Percentiles rank a stretch among this genome's conserved stretches.
phyloP scores from a whole-genome alignment of 2,329 filamentous ascomycete species.

The Penicillium sp. region DNA sequence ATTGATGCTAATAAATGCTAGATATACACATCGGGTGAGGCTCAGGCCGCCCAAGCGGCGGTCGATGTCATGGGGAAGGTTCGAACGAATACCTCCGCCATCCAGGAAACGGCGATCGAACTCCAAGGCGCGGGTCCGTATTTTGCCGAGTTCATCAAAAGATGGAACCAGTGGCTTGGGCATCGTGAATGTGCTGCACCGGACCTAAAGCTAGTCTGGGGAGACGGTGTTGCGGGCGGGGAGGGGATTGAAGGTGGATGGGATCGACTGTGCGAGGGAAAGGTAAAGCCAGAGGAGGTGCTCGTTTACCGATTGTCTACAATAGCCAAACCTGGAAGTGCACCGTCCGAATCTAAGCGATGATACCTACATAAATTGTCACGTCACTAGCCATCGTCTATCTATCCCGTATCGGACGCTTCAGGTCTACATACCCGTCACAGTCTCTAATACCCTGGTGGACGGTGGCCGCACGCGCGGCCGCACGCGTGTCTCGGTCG shows the following conservation, averaged over 20 bases:
- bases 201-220: conserved; percentile 11
- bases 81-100: background rate
- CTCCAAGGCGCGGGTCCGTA: background rate
- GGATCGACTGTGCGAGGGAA: background rate
- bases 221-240: background rate
- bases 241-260: background rate
- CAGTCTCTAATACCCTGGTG: no score
- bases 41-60: background rate
- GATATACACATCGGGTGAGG: background rate
- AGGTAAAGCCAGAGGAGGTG: background rate
- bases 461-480: background rate
- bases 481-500: background rate
- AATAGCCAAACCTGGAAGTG: no score
- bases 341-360: no score
- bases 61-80: background rate
- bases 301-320: background rate
- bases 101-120: background rate
- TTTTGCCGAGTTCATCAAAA: background rate
- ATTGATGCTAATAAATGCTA: background rate
- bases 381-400: no score
- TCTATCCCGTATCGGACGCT: no score
- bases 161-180: conserved; percentile 5
- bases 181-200: background rate
- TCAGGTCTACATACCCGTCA: no score
- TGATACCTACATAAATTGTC: no score